Evolutionary conservation across 2,329 filamentous ascomycete species (phyloP), one percentile per base, ranked within the genome.

Genomic region (Sclerotiophoma versabilis): DNA sequence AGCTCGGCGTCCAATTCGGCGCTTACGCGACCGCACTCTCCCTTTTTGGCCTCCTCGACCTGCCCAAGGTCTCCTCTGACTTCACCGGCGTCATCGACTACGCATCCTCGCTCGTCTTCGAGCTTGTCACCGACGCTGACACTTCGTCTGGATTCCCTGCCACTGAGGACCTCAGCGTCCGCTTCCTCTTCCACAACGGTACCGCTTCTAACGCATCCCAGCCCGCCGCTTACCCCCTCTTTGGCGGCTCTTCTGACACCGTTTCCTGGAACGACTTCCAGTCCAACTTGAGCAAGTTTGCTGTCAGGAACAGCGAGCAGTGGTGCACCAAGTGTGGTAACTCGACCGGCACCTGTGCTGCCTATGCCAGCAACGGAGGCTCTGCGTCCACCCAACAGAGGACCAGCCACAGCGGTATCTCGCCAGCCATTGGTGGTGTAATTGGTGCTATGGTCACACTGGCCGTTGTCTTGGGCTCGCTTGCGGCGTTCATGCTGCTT

Each of bases 71-170:
- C 2, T 84, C 81, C 54, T 63, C 76, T 1, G 78, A 90, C 72
- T 96, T 96, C 79, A 86, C 79, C 54, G 90, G 90, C 49, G 79
- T 96, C 11, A 86, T 88, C n/a, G 88, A 92, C 77, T 96, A 96
- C 68, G 92, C 92, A 5, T 89, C 87, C 2, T 86, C 86, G 60
- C 91, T 96, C 84, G 81, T 81, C 5, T 93, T 96, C 72, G 93
- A 96, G 79, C 83, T 82, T 19, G 83, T 86, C 64, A 87, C 84
- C 33, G 46, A 58, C 1, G 55, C 57, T 0, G 81, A 84, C 57
- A 59, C 65, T 2, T 64, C 68, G 0, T 64, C 67, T 3, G 68
- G 66, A 0, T 81, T 83, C 64, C 81, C 81, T 2, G 62, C 72
- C 6, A 62, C 53, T 4, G 74, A 79, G 0, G 83, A 87, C 4